phyloP scores from a whole-genome alignment of 1,284 basidiomycete species.

The Cryptococcus amylolentus region DNA sequence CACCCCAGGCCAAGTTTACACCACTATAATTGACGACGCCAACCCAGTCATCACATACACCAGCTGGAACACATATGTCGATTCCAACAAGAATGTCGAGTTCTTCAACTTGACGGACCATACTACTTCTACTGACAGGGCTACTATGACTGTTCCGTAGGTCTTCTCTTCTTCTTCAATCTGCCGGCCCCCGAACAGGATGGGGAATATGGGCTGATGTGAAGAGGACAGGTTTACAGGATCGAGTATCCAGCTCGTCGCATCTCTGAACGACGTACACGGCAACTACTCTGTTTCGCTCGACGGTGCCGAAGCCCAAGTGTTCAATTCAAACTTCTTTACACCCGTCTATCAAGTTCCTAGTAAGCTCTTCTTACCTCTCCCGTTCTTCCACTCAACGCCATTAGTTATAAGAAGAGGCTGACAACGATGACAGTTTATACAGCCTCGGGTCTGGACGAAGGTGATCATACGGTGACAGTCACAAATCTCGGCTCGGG shows the following conservation, averaged over 20 bases:
- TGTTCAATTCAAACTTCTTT: slow-evolving; percentile 6
- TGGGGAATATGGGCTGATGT: too few species aligned
- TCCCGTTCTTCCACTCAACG: background rate
- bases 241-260: slow-evolving; percentile 16
- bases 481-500: slow-evolving; percentile 15
- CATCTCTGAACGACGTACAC: slow-evolving; percentile 8
- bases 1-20: slow-evolving; percentile 9
- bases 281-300: slow-evolving; percentile 20
- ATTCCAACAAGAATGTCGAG: background rate
- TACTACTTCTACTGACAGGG: background rate
- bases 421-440: slow-evolving; percentile 5
- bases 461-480: slow-evolving; percentile 13
- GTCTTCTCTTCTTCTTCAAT: background rate
- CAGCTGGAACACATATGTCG: background rate
- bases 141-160: slow-evolving; percentile 5
- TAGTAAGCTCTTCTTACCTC: background rate
- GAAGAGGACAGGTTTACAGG: slow-evolving; percentile 8
- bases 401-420: too few species aligned
- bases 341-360: background rate
- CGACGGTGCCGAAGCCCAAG: slow-evolving; percentile 11
- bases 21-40: slow-evolving; percentile 9
- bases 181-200: background rate
- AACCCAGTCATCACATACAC: slow-evolving; percentile 5
- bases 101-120: slow-evolving; percentile 9
- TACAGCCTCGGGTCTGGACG: slow-evolving; percentile 9